Base-by-base conservation (phyloP, 768 basidiomycete genomes). In the Lepiota venenata region DNA sequence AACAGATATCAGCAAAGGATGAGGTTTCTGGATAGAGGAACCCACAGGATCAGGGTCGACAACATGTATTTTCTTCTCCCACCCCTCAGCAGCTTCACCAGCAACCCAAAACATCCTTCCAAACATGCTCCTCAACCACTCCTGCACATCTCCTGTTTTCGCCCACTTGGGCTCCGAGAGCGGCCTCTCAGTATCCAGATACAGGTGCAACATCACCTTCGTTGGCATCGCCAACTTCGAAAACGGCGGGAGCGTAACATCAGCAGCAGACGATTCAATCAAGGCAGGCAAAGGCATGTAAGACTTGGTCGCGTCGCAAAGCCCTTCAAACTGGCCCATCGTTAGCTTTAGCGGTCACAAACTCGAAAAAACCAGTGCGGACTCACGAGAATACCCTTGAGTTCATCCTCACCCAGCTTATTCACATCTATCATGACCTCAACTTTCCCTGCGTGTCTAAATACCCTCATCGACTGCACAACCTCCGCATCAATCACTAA, bases 81-180 rank as follows among this genome's bases (percentile, higher is more conserved):
- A 99, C 8, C 90, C 88, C 58, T 88, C 87, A n/a, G 85, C 83
- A 11, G 85, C 88, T 50, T 89, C 87, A 4, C 87, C 88, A 22
- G 87, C 81, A 43, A 87, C 85, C 88, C 88, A 91, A 64, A 91
- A 90, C 85, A 89, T 89, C 36, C 88, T 76, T 2, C 90, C 91
- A 68, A 92, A 89, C 78, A 91, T 91, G 61, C 82, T 90, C 68
- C 84, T 83, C 61, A 92, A 72, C 95, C 95, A 98, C 37, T 94
- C 93, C 61, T 96, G 92, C 20, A 95, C 82, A 64, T 95, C 91
- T 27, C 96, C 96, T 7, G 88, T 87, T 69, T 93, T 92, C 36
- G 93, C 93, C 97, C 96, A 99, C 67, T 93, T 90, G 6, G 97
- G 93, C 67, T 98, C 94, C 14, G 93, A 94, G 32, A 98, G 72